A percentile compares a stretch with the other conserved stretches of the same genome.
phyloP scores from a whole-genome alignment of 2,329 filamentous ascomycete genomes.

The Penicillium sp. region DNA sequence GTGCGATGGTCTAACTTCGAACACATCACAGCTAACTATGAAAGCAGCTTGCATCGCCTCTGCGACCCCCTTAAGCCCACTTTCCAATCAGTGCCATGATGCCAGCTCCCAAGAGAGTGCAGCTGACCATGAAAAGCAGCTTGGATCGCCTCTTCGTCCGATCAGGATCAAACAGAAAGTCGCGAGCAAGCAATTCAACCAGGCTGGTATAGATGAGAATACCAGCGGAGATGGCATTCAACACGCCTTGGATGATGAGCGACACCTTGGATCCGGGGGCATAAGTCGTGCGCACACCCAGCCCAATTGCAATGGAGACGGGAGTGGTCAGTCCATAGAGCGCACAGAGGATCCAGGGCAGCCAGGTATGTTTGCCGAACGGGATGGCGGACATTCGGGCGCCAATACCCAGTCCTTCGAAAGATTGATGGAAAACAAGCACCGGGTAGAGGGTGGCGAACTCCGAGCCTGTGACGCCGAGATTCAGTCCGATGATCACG shows the following conservation, averaged over 20 bases:
- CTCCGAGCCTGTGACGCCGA: conserved; percentile 59
- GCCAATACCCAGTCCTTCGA: conserved; percentile 65
- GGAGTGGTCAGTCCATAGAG: conserved; percentile 57
- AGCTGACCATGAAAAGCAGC: conserved; percentile 45
- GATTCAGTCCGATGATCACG: conserved; percentile 64
- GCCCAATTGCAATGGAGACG: conserved; percentile 50
- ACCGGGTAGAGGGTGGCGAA: conserved; percentile 62
- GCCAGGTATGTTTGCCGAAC: conserved; percentile 47
- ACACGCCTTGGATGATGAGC: conserved; percentile 48
- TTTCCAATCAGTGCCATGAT: conserved; percentile 55
- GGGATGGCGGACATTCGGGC: conserved; percentile 61
- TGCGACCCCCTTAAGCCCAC: conserved; percentile 43
- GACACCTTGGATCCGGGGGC: conserved; percentile 45
- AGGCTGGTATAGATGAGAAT: conserved; percentile 55
- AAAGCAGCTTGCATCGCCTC: too few relatives aligned
- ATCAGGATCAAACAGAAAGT: conserved; percentile 54
- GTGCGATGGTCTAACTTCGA: too few relatives aligned
- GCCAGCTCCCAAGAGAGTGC: conserved; percentile 43
- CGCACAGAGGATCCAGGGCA: conserved; percentile 54
- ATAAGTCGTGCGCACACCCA: conserved; percentile 50
- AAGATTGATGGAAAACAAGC: conserved; percentile 65
- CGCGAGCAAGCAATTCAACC: conserved; percentile 53
- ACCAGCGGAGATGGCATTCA: conserved; percentile 52
- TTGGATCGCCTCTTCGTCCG: conserved; percentile 37
- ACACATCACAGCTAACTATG: too few relatives aligned